Evolutionary conservation across 805 yeast genomes (phyloP).

Genomic region (Metschnikowia arizonensis): DNA sequence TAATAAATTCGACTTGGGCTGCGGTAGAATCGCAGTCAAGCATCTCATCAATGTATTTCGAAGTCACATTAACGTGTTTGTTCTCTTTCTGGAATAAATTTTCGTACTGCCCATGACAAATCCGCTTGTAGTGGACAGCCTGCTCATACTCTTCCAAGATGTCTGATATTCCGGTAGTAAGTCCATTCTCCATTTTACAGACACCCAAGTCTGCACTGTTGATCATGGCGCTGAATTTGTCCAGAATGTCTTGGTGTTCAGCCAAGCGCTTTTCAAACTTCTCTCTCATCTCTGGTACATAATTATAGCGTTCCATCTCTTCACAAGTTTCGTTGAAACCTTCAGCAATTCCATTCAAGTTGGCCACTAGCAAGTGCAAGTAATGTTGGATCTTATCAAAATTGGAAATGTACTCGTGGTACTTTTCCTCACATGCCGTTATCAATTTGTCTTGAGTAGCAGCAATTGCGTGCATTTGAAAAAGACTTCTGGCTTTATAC

Average conservation of each 20-base stretch:
- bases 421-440: neutral
- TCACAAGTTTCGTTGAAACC: neutral
- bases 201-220: neutral
- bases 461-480: neutral
- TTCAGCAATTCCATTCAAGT: neutral
- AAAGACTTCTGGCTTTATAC: neutral
- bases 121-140: neutral
- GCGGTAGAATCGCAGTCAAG: neutral
- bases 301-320: neutral
- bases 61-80: neutral
- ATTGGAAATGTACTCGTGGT: neutral
- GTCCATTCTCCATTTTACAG: neutral
- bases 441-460: neutral
- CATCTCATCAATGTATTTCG: neutral
- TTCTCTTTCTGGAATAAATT: neutral
- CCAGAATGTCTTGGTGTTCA: neutral
- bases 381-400: neutral
- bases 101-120: constrained; percentile 1
- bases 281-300: neutral
- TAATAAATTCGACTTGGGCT: neutral
- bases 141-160: neutral
- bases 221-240: neutral
- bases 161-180: neutral
- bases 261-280: neutral
- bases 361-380: constrained; percentile 1